phyloP scores from a whole-genome alignment of 768 basidiomycete species.

The Phlebiopsis gigantea region DNA sequence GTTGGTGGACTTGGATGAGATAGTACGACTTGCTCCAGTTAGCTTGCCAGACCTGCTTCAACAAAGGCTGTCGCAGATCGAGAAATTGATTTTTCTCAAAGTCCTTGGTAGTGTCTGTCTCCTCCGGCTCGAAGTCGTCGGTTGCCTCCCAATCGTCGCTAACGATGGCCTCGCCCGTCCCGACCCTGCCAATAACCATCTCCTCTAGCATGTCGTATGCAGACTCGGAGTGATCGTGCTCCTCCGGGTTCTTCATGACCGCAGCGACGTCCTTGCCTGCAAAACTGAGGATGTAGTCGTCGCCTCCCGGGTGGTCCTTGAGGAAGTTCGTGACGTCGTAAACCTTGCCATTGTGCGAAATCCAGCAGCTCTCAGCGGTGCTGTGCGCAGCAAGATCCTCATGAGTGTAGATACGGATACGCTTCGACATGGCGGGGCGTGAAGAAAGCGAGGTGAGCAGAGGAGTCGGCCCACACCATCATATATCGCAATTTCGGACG shows the following conservation, averaged over 20 bases:
- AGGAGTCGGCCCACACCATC: neutral
- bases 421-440: constrained; percentile 44
- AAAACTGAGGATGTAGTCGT: constrained; percentile 79
- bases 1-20: constrained; percentile 94
- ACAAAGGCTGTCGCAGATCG: constrained; percentile 79
- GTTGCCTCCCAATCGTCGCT: constrained; percentile 87
- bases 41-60: constrained; percentile 81
- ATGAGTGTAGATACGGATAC: constrained; percentile 66
- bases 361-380: constrained; percentile 66
- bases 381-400: constrained; percentile 72
- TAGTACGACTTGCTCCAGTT: constrained; percentile 97
- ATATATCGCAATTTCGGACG: neutral
- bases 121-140: constrained; percentile 88
- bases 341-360: constrained; percentile 74
- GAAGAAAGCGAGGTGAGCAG: constrained; percentile 6
- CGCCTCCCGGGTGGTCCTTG: constrained; percentile 89
- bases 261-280: constrained; percentile 81
- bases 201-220: constrained; percentile 93
- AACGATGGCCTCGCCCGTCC: constrained; percentile 67
- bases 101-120: constrained; percentile 78
- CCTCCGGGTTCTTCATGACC: constrained; percentile 73
- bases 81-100: constrained; percentile 88
- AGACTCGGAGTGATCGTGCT: constrained; percentile 86
- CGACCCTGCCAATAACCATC: constrained; percentile 79
- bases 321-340: constrained; percentile 88